A percentile compares a stretch with the other conserved stretches of the same genome.
phyloP scores from a whole-genome alignment of 352 stramenopile genomes.

The Globisporangium nagaii region DNA sequence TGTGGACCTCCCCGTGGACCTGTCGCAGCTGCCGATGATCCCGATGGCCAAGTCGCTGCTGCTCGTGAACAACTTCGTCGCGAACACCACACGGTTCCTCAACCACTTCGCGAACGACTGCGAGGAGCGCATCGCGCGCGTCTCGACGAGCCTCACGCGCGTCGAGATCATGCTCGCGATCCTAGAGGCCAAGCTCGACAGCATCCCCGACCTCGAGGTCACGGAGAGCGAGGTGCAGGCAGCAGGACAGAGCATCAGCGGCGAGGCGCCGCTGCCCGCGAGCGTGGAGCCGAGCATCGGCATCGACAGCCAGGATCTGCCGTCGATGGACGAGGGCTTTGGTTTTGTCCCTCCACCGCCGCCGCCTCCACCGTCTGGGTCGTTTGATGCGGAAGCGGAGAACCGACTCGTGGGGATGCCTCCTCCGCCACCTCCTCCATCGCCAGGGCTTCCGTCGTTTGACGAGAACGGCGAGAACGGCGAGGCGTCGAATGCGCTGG shows the following conservation, averaged over 20 bases:
- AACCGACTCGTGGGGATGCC: slow-evolving; percentile 18
- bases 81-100: slow-evolving; percentile 82
- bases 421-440: slow-evolving; percentile 22
- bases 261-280: slow-evolving; percentile 7
- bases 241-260: slow-evolving; percentile 21
- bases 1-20: slow-evolving; percentile 66
- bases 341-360: slow-evolving; percentile 34
- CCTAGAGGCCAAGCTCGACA: slow-evolving; percentile 82
- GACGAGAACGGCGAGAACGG: slow-evolving; percentile 13
- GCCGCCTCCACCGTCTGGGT: slow-evolving; percentile 24
- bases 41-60: slow-evolving; percentile 73
- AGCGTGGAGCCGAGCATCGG: slow-evolving; percentile 18
- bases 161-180: slow-evolving; percentile 83
- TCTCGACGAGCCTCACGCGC: slow-evolving; percentile 69
- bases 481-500: slow-evolving; percentile 20
- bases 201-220: slow-evolving; percentile 72
- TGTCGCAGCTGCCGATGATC: slow-evolving; percentile 71
- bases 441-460: slow-evolving; percentile 22
- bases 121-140: slow-evolving; percentile 69
- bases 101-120: slow-evolving; percentile 84
- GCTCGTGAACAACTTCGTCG: slow-evolving; percentile 85
- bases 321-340: slow-evolving; percentile 31
- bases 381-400: slow-evolving; percentile 5
- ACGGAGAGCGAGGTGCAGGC: slow-evolving; percentile 53
- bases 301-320: slow-evolving; percentile 65